Conservation (phyloP, 192 early-diverging fungal species). For the Linnemannia schmuckeri region DNA sequence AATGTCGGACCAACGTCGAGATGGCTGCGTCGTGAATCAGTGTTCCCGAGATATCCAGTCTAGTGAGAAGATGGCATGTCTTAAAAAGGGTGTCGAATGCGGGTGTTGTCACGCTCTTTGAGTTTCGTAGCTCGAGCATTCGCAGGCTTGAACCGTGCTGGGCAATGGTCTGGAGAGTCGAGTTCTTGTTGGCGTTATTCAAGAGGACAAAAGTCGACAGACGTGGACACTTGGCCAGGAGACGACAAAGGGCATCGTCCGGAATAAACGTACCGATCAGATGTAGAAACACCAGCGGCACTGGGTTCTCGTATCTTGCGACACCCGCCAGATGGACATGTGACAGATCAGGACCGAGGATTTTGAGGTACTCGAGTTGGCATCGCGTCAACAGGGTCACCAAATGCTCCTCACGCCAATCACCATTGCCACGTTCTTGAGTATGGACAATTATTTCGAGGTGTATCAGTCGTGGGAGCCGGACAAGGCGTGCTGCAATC, state of each 20-base stretch:
- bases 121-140: slow-evolving; percentile 28
- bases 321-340: slow-evolving; percentile 35
- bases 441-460: slow-evolving; percentile 30
- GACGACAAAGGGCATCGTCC: slow-evolving; percentile 25
- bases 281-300: slow-evolving; percentile 8
- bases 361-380: slow-evolving; percentile 19
- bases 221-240: slow-evolving; percentile 23
- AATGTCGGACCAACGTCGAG: slow-evolving; percentile 12
- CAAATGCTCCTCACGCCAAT: slow-evolving; percentile 50
- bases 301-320: not conserved
- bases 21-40: slow-evolving; percentile 34
- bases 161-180: slow-evolving; percentile 37
- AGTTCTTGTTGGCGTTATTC: slow-evolving; percentile 45
- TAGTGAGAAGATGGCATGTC: slow-evolving; percentile 13
- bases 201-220: slow-evolving; percentile 22
- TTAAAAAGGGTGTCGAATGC: slow-evolving; percentile 45
- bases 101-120: slow-evolving; percentile 30
- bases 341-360: slow-evolving; percentile 38
- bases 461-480: slow-evolving; percentile 12
- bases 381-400: slow-evolving; percentile 23
- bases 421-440: slow-evolving; percentile 43
- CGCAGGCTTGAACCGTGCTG: slow-evolving; percentile 17
- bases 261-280: slow-evolving; percentile 38
- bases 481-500: slow-evolving; percentile 16
- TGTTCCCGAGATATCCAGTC: slow-evolving; percentile 34